Evolutionary conservation across 768 basidiomycete species (phyloP).

Genomic region (Trametes cinnabarina): DNA sequence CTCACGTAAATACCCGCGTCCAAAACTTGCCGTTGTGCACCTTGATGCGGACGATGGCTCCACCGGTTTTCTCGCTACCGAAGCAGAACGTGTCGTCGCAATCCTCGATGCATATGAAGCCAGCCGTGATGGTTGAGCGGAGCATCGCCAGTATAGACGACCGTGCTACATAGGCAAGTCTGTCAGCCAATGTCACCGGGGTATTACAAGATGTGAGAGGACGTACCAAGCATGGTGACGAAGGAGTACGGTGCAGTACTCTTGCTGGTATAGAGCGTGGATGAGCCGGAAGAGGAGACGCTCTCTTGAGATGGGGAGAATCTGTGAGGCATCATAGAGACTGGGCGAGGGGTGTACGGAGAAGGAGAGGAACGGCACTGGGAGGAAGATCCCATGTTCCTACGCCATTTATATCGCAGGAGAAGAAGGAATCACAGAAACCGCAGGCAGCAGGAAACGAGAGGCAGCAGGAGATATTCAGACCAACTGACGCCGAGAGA

Average conservation of each 20-base stretch:
- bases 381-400: not conserved
- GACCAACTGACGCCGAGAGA: not conserved
- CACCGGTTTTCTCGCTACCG: slow-evolving; percentile 21
- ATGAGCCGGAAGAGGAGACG: slow-evolving; percentile 9
- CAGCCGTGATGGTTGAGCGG: slow-evolving; percentile 22
- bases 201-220: not conserved
- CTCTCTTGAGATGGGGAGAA: slow-evolving; percentile 7
- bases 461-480: not conserved
- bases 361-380: slow-evolving; percentile 2
- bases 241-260: slow-evolving; percentile 7
- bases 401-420: slow-evolving; percentile 7
- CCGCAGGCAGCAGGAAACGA: too few species aligned
- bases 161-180: slow-evolving; percentile 21
- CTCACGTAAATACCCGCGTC: slow-evolving; percentile 35
- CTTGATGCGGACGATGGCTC: slow-evolving; percentile 20
- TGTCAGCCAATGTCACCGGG: not conserved
- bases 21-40: slow-evolving; percentile 35
- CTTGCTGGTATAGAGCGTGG: not conserved
- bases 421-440: not conserved
- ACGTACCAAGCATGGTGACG: slow-evolving; percentile 10
- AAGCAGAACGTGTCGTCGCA: slow-evolving; percentile 22
- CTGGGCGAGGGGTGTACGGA: slow-evolving; percentile 4
- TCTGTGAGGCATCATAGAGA: slow-evolving; percentile 16
- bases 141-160: slow-evolving; percentile 29
- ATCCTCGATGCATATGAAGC: slow-evolving; percentile 32